Evolutionary conservation across 2,329 filamentous ascomycete species (phyloP), one percentile per base, ranked within the genome.

Genomic region (Aspergillus udagawae): DNA sequence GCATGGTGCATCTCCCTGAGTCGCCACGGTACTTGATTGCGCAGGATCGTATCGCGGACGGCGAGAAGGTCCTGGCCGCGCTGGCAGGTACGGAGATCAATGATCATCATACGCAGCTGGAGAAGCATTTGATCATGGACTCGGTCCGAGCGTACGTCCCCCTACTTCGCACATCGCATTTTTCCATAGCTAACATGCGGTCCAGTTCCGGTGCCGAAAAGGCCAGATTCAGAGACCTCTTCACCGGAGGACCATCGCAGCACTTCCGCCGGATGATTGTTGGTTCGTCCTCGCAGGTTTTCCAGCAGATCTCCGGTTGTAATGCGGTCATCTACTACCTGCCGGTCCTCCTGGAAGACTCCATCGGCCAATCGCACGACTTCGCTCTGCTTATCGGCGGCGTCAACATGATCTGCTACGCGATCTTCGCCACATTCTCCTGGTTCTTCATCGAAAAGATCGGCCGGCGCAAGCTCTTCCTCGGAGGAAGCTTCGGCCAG

Each of bases 71-170:
- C 14, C 77, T 83, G 32, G 79, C 81, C 10, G 80, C 79, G 4
- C 76, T 84, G 3, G 73, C 73, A 48, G 79, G 78, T 9, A 68
- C 70, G 20, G 64, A 82, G 49, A 61, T 82, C 4, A 79, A 85
- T 48, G 79, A 83, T 60, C 74, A 78, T 8, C 81, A 87, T 65
- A 86, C 85, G 2, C 77, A 80, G 49, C 66, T 80, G 9, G 83
- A 89, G 71, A 81, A 82, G 65, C 82, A 86, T 53, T 84, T 88
- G 0, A 86, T 89, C 17, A 74, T 85, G 17, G 88, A 92, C 65
- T 86, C 83, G 1, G 85, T 89, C 60, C 78, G 80, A 44, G 83
- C 83, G 47, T 82, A 80, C 21, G 81, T 73, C 23, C n/a, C n/a
- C 20, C 32, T n/a, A 20, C 7, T 12, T 14, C 4, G n/a, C 28